Base-by-base conservation (phyloP, 129 eudicot species). In the Centella asiatica region DNA sequence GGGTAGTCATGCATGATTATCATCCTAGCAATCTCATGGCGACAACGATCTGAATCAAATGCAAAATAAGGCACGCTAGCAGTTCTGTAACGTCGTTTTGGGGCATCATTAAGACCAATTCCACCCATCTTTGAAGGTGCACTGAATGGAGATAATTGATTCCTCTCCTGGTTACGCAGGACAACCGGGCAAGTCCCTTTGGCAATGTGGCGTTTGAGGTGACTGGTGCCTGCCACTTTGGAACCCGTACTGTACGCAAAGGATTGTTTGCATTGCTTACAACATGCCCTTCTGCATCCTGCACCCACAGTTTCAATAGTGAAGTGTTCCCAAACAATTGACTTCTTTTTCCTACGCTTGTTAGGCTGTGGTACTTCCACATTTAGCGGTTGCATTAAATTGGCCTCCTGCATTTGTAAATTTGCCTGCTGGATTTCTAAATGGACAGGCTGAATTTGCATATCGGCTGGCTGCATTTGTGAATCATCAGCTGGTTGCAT, bases 1-100 rank as follows among this genome's bases (percentile, higher is more conserved):
- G 93, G 97, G 72, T 90, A 90, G 32, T 86, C 97, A 49, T 86
- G 95, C 84, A 86, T 71, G 61, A 90, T 86, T 59, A 90, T 83
- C 97, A 90, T 90, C 64, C 74, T 69, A 1, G 95, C 83, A 62
- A 89, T 80, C 72, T 89, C 97, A 23, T 80, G 90, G 33, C 95
- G 81, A 60, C 88, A 80, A 6, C 69, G 64, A 26, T 83, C 97
- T 1, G 85, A 75, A 80, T 89, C 92, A 44, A 83, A 83, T 29
- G 82, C 56, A 20, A 80, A 58, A 73, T 72, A 78, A 2, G 95
- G 76, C 0, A 70, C 69, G 13, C 67, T 27, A 14, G 92, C 51
- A 22, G 84, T 73, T 71, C 85, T 75, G 69, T 83, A 89, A 31
- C 92, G 86, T 33, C 86, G 52, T 70, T 79, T 90, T 8, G 87